These are phyloP conservation scores for Metschnikowia henanensis DNA, from an alignment of 805 yeast species.

Conservation along the genomic window DNA sequence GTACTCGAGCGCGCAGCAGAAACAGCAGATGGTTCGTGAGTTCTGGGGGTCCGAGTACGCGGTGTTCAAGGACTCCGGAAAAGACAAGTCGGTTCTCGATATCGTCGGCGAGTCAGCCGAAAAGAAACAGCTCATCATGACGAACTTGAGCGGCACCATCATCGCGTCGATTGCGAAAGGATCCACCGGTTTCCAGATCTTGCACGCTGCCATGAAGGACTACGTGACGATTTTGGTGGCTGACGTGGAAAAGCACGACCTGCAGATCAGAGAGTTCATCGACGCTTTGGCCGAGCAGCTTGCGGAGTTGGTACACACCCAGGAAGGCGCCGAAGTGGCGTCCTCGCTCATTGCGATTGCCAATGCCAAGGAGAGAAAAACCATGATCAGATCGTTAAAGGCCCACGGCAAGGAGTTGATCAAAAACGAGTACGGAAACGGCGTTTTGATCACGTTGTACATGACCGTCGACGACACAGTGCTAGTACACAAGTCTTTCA, in stretches of 20 bases:
- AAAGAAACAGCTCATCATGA: slow-evolving; percentile 71
- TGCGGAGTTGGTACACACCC: slow-evolving; percentile 94
- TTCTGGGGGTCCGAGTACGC: slow-evolving; percentile 98
- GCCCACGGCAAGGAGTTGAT: slow-evolving; percentile 75
- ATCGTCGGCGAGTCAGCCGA: slow-evolving; percentile 69
- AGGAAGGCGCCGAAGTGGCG: slow-evolving; percentile 93
- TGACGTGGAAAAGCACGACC: slow-evolving; percentile 39
- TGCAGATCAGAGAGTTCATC: slow-evolving; percentile 76
- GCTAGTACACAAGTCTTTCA: slow-evolving; percentile 70
- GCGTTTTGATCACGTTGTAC: slow-evolving; percentile 74
- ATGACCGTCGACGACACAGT: slow-evolving; percentile 94
- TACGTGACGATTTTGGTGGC: slow-evolving; percentile 71
- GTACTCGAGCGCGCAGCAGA: slow-evolving; percentile 82
- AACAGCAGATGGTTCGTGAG: slow-evolving; percentile 88
- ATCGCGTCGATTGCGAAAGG: slow-evolving; percentile 93
- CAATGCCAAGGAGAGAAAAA: slow-evolving; percentile 89
- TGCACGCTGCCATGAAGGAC: slow-evolving; percentile 96
- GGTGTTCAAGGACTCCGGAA: slow-evolving; percentile 75
- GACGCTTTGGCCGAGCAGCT: slow-evolving; percentile 84
- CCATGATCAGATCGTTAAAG: slow-evolving; percentile 68
- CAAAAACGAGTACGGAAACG: slow-evolving; percentile 82
- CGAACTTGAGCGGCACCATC: slow-evolving; percentile 78
- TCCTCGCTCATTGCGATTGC: slow-evolving; percentile 76
- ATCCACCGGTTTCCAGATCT: slow-evolving; percentile 91
- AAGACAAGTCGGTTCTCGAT: slow-evolving; percentile 61